Conservation (phyloP, 169 alveolate species). For the Plasmodium relictum region DNA sequence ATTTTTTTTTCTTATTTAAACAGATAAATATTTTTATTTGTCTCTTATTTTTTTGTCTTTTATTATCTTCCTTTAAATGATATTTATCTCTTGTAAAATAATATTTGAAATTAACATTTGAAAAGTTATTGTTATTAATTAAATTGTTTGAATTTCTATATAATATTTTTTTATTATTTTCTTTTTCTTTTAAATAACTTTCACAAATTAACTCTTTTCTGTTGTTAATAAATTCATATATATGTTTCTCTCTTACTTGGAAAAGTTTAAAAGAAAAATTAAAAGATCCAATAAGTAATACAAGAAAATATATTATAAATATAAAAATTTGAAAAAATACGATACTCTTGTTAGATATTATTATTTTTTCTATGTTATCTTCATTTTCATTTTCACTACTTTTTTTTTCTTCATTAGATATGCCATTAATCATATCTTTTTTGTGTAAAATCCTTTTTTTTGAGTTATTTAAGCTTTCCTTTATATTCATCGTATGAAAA, state of each 20-base stretch:
- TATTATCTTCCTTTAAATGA: slow-evolving; percentile 15
- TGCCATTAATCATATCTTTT: not conserved
- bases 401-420: not conserved
- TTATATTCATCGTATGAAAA: slow-evolving; percentile 30
- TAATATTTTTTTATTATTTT: not conserved
- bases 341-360: slow-evolving; percentile 30
- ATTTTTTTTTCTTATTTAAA: slow-evolving; percentile 38
- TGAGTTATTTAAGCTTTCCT: slow-evolving; percentile 20
- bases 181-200: slow-evolving; percentile 2
- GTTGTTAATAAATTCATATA: slow-evolving; percentile 41
- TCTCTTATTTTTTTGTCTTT: slow-evolving; percentile 12
- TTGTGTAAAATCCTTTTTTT: not conserved
- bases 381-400: not conserved
- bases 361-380: slow-evolving; percentile 16
- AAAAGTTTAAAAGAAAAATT: slow-evolving; percentile 69
- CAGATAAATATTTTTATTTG: slow-evolving; percentile 71
- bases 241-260: slow-evolving; percentile 75
- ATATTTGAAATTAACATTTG: slow-evolving; percentile 43
- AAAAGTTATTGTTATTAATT: slow-evolving; percentile 13
- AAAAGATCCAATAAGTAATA: slow-evolving; percentile 70
- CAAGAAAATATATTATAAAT: slow-evolving; percentile 57
- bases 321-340: slow-evolving; percentile 50
- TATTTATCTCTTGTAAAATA: slow-evolving; percentile 70
- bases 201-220: slow-evolving; percentile 29
- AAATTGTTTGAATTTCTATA: slow-evolving; percentile 23